Evolutionary conservation across 495 filamentous ascomycete species (phyloP).

Genomic region (Penicillium arizonense): DNA sequence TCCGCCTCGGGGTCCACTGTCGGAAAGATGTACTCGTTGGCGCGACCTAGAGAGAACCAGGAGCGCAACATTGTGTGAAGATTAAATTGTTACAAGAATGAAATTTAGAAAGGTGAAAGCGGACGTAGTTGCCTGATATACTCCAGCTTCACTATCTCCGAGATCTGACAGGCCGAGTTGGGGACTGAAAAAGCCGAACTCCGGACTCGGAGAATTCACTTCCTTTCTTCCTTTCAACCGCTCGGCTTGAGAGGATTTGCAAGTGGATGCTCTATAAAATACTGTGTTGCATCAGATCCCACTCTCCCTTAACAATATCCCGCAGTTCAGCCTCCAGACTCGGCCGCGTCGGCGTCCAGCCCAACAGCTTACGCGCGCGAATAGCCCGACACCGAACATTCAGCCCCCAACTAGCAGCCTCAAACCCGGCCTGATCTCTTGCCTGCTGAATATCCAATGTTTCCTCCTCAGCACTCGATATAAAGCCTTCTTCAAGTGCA

Average conservation of each 20-base stretch:
- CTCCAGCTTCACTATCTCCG: conserved; percentile 11
- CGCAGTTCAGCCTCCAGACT: conserved; percentile 17
- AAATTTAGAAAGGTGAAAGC: background rate
- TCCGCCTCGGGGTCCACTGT: conserved; percentile 67
- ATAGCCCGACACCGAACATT: conserved; percentile 8
- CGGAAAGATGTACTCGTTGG: conserved; percentile 37
- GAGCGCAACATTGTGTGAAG: conserved; percentile 35
- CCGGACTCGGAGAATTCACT: background rate
- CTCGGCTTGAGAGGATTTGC: too few relatives aligned
- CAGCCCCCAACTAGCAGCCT: conserved; percentile 3
- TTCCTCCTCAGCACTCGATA: conserved; percentile 45
- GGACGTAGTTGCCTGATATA: background rate
- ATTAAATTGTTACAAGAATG: background rate
- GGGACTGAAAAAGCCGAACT: conserved; percentile 13
- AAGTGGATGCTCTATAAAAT: too few relatives aligned
- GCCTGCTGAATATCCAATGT: conserved; percentile 12
- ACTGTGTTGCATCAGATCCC: too few relatives aligned
- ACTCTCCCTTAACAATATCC: conserved; percentile 20
- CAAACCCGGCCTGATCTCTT: conserved; percentile 1
- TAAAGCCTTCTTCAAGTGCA: conserved; percentile 52
- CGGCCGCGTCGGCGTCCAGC: conserved; percentile 50
- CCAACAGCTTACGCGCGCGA: conserved; percentile 44
- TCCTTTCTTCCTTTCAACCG: too few relatives aligned
- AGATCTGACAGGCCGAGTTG: background rate
- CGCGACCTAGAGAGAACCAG: conserved; percentile 29